phyloP scores from a whole-genome alignment of 495 filamentous ascomycete species.

The Penicillium verhagenii region DNA sequence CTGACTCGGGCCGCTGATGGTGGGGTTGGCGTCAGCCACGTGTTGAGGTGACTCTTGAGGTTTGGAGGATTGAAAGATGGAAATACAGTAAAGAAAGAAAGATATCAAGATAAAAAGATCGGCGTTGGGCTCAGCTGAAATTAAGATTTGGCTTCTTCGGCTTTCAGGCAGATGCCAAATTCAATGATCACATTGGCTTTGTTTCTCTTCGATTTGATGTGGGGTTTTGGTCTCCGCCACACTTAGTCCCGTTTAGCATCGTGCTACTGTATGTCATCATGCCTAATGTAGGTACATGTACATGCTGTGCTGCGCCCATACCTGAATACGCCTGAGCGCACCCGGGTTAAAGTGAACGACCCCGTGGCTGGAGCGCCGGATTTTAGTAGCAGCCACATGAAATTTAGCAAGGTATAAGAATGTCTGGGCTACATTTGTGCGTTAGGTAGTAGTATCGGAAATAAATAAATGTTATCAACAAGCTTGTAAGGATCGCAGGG shows the following conservation, averaged over 20 bases:
- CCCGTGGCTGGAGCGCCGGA: neutral
- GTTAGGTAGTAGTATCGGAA: too few species aligned
- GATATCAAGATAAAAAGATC: neutral
- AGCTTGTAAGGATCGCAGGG: neutral
- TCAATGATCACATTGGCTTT: neutral
- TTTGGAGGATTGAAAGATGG: too few species aligned
- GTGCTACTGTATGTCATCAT: constrained; percentile 2
- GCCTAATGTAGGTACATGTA: constrained; percentile 15
- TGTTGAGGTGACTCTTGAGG: constrained; percentile 3
- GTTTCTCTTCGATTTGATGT: neutral
- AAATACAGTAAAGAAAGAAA: too few species aligned
- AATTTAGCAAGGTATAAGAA: neutral
- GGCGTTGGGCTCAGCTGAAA: neutral
- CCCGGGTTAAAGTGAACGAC: neutral
- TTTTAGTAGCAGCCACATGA: too few species aligned
- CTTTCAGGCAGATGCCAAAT: constrained; percentile 5
- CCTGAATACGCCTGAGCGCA: neutral
- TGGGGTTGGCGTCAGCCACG: constrained; percentile 19
- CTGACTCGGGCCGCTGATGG: constrained; percentile 29
- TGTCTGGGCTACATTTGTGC: neutral
- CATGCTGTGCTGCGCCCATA: neutral
- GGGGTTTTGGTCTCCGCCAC: neutral
- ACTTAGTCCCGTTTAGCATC: neutral
- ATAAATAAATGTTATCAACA: too few species aligned
- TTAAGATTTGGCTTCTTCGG: neutral